Evolutionary conservation across 148 eudicot genomes (phyloP).

Genomic region (Vaccinium darrowii): DNA sequence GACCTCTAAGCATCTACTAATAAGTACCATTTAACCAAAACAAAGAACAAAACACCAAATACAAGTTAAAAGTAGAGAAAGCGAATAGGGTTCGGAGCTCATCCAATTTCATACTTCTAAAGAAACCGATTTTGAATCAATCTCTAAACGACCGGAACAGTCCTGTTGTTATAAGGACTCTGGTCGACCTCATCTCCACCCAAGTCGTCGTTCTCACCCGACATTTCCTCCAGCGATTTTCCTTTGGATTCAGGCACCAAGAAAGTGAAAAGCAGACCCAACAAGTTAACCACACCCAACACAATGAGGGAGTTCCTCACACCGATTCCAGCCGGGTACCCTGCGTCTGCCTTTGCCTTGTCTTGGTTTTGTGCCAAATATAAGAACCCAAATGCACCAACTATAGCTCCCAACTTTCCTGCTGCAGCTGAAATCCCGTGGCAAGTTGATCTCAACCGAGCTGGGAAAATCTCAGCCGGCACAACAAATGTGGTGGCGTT

Average conservation of each 20-base stretch:
- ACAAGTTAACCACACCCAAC: constrained; percentile 27
- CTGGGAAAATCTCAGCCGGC: constrained; percentile 40
- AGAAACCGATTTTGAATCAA: neutral
- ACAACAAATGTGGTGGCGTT: constrained; percentile 38
- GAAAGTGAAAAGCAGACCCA: constrained; percentile 28
- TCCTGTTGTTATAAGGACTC: neutral
- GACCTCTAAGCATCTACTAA: neutral
- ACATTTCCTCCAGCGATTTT: constrained; percentile 35
- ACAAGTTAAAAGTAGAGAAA: neutral
- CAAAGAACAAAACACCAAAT: neutral
- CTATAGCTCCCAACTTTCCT: constrained; percentile 34
- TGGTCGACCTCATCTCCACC: neutral
- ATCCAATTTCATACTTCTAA: neutral
- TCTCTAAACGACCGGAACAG: constrained; percentile 3
- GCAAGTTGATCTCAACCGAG: constrained; percentile 38
- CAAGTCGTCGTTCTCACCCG: constrained; percentile 31
- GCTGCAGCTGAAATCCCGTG: constrained; percentile 41
- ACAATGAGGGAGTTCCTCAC: constrained; percentile 30
- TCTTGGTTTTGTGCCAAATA: constrained; percentile 36
- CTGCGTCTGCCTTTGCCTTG: constrained; percentile 33
- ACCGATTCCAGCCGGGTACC: constrained; percentile 37
- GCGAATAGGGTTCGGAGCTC: neutral
- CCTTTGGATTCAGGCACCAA: constrained; percentile 39
- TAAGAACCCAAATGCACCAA: constrained; percentile 41
- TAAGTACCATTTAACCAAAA: neutral